These are phyloP conservation scores for Pseudopyrenochaeta lycopersici DNA, from an alignment of 2,329 filamentous ascomycete genomes.

Conservation along the genomic window DNA sequence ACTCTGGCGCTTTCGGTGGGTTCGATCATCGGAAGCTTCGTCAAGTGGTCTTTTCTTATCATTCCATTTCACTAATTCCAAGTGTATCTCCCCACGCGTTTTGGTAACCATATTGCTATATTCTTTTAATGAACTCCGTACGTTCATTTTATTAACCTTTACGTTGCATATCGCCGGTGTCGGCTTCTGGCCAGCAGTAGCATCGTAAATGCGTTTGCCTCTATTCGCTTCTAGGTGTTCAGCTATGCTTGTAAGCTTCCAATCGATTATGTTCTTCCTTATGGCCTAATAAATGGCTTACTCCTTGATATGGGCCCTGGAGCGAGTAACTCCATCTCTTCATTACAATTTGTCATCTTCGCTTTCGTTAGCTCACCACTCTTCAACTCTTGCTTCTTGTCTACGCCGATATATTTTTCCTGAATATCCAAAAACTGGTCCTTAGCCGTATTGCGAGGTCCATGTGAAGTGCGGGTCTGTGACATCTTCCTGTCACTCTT, in stretches of 20 bases:
- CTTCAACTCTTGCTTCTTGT: constrained; percentile 17
- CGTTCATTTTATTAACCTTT: neutral
- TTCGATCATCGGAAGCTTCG: neutral
- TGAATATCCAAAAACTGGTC: constrained; percentile 18
- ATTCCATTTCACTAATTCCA: neutral
- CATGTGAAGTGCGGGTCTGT: constrained; percentile 16
- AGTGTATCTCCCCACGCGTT: neutral
- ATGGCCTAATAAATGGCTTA: constrained; percentile 3
- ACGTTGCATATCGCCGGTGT: neutral
- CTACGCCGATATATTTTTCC: constrained; percentile 17
- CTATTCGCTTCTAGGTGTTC: neutral
- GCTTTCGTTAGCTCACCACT: constrained; percentile 5
- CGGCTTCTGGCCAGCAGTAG: neutral
- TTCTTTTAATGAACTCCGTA: neutral
- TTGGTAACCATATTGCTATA: neutral
- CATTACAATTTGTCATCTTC: constrained; percentile 28
- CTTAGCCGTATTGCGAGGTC: constrained; percentile 8
- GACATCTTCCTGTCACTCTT: constrained; percentile 12
- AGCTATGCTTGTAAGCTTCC: neutral
- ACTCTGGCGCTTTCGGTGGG: constrained; percentile 7
- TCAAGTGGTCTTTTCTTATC: constrained; percentile 1
- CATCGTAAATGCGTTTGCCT: neutral
- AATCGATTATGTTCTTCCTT: neutral
- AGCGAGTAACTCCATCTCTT: constrained; percentile 27
- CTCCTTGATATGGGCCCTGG: constrained; percentile 21